Evolutionary conservation across 169 alveolate species (phyloP).

Genomic region (Ichthyophthirius multifiliis): DNA sequence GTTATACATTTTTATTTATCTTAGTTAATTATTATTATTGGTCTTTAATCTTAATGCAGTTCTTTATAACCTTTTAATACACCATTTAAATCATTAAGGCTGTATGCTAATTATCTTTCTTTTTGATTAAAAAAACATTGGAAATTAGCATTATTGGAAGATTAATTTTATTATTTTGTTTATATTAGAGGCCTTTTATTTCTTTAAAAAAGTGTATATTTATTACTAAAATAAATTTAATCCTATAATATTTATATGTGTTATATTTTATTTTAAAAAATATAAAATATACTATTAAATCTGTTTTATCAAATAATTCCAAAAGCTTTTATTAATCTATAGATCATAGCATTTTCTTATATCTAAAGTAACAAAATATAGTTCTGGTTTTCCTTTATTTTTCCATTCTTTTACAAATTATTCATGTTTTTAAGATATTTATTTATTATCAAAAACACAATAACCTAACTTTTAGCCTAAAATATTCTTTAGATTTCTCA

Average conservation of each 20-base stretch:
- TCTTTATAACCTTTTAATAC: not conserved
- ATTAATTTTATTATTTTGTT: not conserved
- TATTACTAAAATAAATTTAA: constrained; percentile 14
- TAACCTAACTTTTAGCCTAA: not conserved
- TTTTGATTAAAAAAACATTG: not conserved
- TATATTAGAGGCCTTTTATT: constrained; percentile 16
- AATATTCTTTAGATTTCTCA: constrained; percentile 25
- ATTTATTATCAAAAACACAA: constrained; percentile 31
- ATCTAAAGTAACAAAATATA: constrained; percentile 22
- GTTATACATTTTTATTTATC: not conserved
- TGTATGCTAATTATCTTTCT: not conserved
- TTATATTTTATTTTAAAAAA: not conserved
- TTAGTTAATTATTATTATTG: not conserved
- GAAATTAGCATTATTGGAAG: not conserved
- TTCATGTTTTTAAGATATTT: constrained; percentile 24
- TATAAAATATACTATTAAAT: not conserved
- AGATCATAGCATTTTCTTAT: constrained; percentile 43
- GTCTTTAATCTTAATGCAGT: not conserved
- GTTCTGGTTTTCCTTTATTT: not conserved
- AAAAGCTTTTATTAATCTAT: constrained; percentile 12
- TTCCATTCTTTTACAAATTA: constrained; percentile 34
- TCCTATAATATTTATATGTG: not conserved
- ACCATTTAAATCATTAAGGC: not conserved
- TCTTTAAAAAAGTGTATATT: constrained; percentile 25
- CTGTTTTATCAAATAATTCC: constrained; percentile 18